A percentile compares a stretch with the other conserved stretches of the same genome.
Conservation (phyloP, 2,329 filamentous ascomycete genomes). For the Verticillium alfalfae region DNA sequence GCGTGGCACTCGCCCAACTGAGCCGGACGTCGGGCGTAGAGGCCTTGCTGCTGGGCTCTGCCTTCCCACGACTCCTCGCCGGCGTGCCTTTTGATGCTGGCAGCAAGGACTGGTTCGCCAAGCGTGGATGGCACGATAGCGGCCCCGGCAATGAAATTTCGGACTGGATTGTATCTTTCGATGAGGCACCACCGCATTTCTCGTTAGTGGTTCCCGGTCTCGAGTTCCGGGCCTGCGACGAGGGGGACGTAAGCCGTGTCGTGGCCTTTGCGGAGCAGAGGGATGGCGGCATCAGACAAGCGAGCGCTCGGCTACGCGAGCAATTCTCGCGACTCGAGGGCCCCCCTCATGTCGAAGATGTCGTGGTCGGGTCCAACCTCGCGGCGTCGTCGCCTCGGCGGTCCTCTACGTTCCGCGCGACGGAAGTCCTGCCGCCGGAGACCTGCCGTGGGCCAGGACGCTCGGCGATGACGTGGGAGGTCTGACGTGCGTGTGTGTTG, state of each 20-base stretch:
- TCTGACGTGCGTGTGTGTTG: conserved; percentile 55
- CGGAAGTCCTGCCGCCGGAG: conserved; percentile 38
- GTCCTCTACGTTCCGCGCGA: conserved; percentile 46
- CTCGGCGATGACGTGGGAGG: conserved; percentile 49
- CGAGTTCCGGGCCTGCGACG: conserved; percentile 37
- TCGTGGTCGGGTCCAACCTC: conserved; percentile 45
- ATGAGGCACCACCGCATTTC: conserved; percentile 37
- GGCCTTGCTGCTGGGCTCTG: conserved; percentile 50
- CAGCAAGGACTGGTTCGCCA: conserved; percentile 46
- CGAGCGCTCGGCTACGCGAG: conserved; percentile 52
- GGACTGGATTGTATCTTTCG: conserved; percentile 50
- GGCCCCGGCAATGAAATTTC: conserved; percentile 30
- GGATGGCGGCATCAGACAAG: conserved; percentile 38
- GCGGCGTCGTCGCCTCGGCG: conserved; percentile 44
- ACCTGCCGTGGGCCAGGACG: conserved; percentile 50
- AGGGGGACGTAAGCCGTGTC: conserved; percentile 39
- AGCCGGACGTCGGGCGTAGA: conserved; percentile 44
- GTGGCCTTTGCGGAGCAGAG: conserved; percentile 44
- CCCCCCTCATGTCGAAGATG: conserved; percentile 41
- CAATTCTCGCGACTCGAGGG: conserved; percentile 48
- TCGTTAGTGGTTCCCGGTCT: conserved; percentile 31
- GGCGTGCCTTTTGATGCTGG: conserved; percentile 40
- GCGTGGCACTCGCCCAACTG: conserved; percentile 43
- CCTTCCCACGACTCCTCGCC: conserved; percentile 53
- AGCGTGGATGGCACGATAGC: conserved; percentile 43